Evolutionary conservation across 164 flowering plant genomes (phyloP).

Genomic region (Hamamelis virginiana): DNA sequence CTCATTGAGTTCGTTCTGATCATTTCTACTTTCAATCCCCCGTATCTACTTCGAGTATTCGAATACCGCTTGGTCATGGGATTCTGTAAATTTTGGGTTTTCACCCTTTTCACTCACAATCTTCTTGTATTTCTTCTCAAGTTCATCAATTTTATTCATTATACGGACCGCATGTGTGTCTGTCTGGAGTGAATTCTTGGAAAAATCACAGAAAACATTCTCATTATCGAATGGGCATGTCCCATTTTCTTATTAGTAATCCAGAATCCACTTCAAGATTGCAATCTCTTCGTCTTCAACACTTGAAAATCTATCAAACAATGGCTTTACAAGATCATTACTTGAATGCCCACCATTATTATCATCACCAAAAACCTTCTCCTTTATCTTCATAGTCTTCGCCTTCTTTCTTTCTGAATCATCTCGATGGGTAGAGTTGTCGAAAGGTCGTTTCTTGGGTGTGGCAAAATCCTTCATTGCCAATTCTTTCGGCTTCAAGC

Average conservation of each 20-base stretch:
- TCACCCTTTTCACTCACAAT: neutral
- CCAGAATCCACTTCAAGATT: neutral
- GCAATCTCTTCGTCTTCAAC: too few species aligned
- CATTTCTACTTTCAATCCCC: neutral
- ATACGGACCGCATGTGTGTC: neutral
- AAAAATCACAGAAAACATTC: neutral
- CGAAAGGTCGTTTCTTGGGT: too few species aligned
- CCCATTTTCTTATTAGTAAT: neutral
- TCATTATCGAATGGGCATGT: neutral
- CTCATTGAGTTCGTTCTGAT: neutral
- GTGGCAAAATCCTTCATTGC: too few species aligned
- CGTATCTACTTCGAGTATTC: neutral
- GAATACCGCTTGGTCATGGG: neutral
- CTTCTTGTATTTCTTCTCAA: neutral
- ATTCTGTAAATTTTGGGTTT: neutral
- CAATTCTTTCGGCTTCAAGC: too few species aligned
- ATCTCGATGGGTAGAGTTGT: too few species aligned
- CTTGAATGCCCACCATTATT: too few species aligned
- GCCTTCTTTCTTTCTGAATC: too few species aligned
- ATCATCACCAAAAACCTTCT: too few species aligned
- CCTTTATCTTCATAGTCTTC: too few species aligned
- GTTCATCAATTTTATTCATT: too few species aligned
- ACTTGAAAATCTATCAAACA: too few species aligned
- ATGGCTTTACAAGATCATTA: too few species aligned
- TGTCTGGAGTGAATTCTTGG: neutral